Conservation (phyloP, 306 rosid species). For the Castanea sativa region DNA sequence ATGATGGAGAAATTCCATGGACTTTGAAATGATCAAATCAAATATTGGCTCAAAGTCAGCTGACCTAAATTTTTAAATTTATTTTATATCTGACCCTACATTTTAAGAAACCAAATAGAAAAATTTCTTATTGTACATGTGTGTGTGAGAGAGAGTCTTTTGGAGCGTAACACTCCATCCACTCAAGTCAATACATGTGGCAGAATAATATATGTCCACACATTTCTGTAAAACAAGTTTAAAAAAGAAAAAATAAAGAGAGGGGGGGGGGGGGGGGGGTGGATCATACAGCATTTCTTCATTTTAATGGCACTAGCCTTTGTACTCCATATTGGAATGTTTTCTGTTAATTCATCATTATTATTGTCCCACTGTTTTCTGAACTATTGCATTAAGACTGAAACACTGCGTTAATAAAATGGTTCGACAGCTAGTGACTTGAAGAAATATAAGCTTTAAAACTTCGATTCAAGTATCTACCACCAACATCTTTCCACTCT, state of each 20-base stretch:
- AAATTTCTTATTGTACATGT: too few relatives aligned
- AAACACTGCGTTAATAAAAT: not conserved
- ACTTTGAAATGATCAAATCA: not conserved
- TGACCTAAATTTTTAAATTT: not conserved
- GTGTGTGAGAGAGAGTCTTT: too few relatives aligned
- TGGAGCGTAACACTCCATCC: not conserved
- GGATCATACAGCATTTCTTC: not conserved
- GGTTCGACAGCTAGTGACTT: not conserved
- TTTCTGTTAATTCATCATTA: not conserved
- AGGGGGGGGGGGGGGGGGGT: too few relatives aligned
- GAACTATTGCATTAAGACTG: slow-evolving; percentile 14
- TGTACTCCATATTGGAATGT: not conserved
- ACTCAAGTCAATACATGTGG: not conserved
- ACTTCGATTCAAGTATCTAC: not conserved
- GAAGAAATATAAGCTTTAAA: not conserved
- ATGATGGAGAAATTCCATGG: not conserved
- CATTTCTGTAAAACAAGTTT: too few relatives aligned
- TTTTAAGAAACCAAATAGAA: not conserved
- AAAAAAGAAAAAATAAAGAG: too few relatives aligned
- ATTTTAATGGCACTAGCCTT: not conserved
- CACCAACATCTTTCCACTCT: not conserved
- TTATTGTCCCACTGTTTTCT: not conserved
- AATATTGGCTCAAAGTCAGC: not conserved
- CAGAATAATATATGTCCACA: not conserved
- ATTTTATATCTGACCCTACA: not conserved